phyloP scores from a whole-genome alignment of 2,329 filamentous ascomycete species.

The Stenocarpella maydis region DNA sequence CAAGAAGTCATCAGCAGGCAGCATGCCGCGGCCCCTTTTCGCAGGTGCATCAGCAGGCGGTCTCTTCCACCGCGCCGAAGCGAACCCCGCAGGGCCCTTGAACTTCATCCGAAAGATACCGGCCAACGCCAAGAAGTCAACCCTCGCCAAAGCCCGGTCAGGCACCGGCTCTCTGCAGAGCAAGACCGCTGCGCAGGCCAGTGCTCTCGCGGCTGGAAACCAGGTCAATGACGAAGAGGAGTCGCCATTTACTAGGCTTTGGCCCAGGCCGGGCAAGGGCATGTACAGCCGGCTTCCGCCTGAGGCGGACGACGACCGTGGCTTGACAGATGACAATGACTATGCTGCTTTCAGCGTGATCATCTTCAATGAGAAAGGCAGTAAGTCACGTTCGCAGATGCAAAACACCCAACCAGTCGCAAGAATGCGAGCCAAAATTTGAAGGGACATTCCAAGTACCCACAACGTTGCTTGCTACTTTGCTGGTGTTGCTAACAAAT shows the following conservation, averaged over 20 bases:
- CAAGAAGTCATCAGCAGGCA: conserved; percentile 30
- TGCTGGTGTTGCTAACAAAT: neutral
- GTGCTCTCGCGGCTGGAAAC: conserved; percentile 16
- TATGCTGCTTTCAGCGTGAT: conserved; percentile 44
- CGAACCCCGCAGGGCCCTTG: conserved; percentile 47
- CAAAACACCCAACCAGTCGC: neutral
- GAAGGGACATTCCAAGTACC: neutral
- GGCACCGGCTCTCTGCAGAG: conserved; percentile 32
- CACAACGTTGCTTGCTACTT: neutral
- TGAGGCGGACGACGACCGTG: conserved; percentile 40
- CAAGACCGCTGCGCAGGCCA: conserved; percentile 30
- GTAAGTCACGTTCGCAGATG: neutral
- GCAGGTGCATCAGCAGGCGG: conserved; percentile 37
- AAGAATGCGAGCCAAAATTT: neutral
- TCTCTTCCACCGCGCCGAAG: conserved; percentile 45
- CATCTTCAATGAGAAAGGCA: conserved; percentile 42
- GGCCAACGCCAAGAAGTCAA: conserved; percentile 37
- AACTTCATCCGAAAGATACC: conserved; percentile 51
- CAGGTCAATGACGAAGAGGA: conserved; percentile 40
- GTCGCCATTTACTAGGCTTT: conserved; percentile 41
- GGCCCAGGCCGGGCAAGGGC: conserved; percentile 43
- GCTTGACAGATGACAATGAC: conserved; percentile 42
- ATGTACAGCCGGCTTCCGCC: conserved; percentile 41
- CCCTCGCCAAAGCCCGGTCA: conserved; percentile 33
- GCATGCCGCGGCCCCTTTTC: conserved; percentile 42